Percentiles rank a stretch among this genome's conserved stretches.
These are phyloP conservation scores for Meripilus lineatus DNA, from an alignment of 1,284 basidiomycete species.

Conservation along the genomic window DNA sequence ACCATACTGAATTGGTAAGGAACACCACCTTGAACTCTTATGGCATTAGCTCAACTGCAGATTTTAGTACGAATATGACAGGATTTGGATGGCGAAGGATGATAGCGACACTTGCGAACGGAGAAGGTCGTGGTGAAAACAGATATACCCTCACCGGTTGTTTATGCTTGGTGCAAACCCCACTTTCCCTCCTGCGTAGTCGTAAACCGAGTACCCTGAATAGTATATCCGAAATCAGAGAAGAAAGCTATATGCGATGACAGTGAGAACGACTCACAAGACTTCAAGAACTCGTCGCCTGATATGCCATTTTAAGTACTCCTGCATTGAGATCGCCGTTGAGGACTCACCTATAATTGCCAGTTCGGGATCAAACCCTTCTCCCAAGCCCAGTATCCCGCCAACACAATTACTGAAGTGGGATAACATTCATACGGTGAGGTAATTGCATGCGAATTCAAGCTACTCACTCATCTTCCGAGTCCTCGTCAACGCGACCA, in stretches of 20 bases:
- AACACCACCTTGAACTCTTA: no score
- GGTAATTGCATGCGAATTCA: not conserved
- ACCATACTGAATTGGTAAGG: no score
- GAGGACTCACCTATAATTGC: constrained; percentile 53
- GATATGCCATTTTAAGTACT: not conserved
- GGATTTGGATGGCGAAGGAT: no score
- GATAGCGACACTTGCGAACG: no score
- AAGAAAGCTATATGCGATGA: constrained; percentile 2
- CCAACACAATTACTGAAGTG: constrained; percentile 53
- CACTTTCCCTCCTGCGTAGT: constrained; percentile 51
- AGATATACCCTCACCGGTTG: no score
- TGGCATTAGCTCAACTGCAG: no score
- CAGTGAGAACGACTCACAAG: constrained; percentile 37
- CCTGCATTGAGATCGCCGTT: not conserved
- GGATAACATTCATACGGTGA: not conserved
- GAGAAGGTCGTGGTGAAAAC: no score
- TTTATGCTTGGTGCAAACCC: constrained; percentile 60
- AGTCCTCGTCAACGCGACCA: constrained; percentile 33
- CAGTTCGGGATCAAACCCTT: constrained; percentile 42
- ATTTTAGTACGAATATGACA: no score
- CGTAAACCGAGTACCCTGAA: constrained; percentile 55
- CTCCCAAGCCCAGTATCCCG: constrained; percentile 54
- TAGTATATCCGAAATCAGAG: constrained; percentile 1
- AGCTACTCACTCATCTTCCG: constrained; percentile 21
- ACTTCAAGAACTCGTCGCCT: constrained; percentile 70